Base-by-base conservation (phyloP, 495 filamentous ascomycete genomes). In the Aspergillus campestris region DNA sequence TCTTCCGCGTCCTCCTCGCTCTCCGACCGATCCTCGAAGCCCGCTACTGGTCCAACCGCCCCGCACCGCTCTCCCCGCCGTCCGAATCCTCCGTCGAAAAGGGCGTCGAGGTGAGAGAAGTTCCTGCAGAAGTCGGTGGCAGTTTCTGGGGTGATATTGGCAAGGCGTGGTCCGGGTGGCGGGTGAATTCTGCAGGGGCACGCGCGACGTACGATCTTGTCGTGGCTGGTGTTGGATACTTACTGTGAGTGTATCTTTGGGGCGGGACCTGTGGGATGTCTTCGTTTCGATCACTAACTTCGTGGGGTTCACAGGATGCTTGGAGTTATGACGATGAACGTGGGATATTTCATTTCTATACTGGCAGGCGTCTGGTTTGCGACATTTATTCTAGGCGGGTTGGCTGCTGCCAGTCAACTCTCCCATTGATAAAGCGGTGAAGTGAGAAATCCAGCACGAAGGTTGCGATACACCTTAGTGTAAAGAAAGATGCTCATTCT, bases 261-360 rank as follows among this genome's bases (percentile, higher is more conserved):
- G 18, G 18, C 18, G 18, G 18, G 0, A 31, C 31, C 11, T n/a
- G 2, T 28, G 18, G 18, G 28, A 31, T 40, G 39, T 36, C 12
- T 14, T 30, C 11, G 1, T 27, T 14, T 10, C 24, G 32, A 14
- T 29, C 11, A 49, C n/a, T 13, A 7, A 9, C 27, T 38, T 39
- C 29, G 38, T 42, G 5, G 2, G 12, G 35, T 32, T 4, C 18
- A 24, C 18, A 62, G 59, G 8, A 63, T 63, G 60, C 50, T 63
- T 10, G 60, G 49, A 15, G 55, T 61, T 15, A 63, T 63, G 60
- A 63, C 60, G 5, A 63, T 63, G 60, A 63, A 63, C 13, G 55
- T 63, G 0, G 60, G 60, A 8, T 63, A 63, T 38, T 63, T 63
- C 38, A 38, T 63, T 7, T 58, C 57, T 2, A 51, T 63, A 0